Evolutionary conservation across 495 filamentous ascomycete genomes (phyloP), one percentile per base, ranked within the genome.

Genomic region (Penicillium argentinense): DNA sequence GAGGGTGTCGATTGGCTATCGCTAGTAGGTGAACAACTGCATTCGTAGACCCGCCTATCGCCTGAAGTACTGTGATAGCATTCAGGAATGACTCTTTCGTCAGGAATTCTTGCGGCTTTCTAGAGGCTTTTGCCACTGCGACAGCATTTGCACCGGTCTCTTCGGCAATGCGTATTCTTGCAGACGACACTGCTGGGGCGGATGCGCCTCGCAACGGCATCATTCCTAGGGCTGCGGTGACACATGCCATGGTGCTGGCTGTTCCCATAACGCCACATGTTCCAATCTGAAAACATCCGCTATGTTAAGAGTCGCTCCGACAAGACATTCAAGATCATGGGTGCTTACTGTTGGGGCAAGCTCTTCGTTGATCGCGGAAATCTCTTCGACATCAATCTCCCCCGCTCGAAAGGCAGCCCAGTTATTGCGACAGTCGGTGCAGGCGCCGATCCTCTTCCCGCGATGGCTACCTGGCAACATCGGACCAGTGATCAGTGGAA

Each of bases 241-340:
- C 62, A 45, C 83, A 87, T 3, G 83, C 82, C 82, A 87, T 87
- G 17, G 83, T 87, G 34, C 76, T 81, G 5, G 83, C 83, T 8
- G 83, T 87, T 9, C 83, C 83, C 82, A 85, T 85, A 2, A 86
- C 83, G 17, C 83, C 83, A 54, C 83, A 86, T 8, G 83, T 86
- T 17, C 83, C 83, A 4, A 74, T 74, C 80, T 84, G 47, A 23
- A 16, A 19, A 14, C 38, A 11, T 38, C 9, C 39, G 5, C 21
- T 11, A 42, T 14, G 29, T 23, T 33, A 30, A 29, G 5, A 6
- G 5, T 22, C 17, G 14, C 6, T 12, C 13, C 14, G 8, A 22
- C 5, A 16, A 34, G 5, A 18, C 9, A 16, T 6, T 29, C 4
- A 19, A 19, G 5, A 21, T 43, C 26, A 43, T 11, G 11, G 32